Percentiles rank a stretch among this genome's conserved stretches.
These are phyloP conservation scores for Paraphaeosphaeria sporulosa DNA, from an alignment of 2,329 filamentous ascomycete genomes.

Conservation along the genomic window DNA sequence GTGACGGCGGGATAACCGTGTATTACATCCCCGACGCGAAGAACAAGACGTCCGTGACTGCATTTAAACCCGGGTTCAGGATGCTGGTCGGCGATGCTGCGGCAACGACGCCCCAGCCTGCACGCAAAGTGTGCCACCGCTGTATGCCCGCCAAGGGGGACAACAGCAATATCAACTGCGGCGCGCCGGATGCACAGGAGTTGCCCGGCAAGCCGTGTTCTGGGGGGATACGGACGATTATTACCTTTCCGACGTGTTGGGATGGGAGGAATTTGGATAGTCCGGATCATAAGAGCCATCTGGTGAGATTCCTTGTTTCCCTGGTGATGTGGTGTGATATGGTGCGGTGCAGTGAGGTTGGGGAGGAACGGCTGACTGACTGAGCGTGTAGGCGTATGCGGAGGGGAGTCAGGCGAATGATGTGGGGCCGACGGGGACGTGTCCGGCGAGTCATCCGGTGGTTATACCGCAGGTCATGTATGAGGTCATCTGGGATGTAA, in stretches of 20 bases:
- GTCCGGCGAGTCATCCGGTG: conserved; percentile 35
- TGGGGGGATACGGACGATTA: conserved; percentile 66
- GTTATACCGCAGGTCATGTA: conserved; percentile 42
- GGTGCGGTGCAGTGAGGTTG: too few species aligned
- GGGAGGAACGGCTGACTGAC: neutral
- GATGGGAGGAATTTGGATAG: conserved; percentile 67
- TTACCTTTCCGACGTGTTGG: conserved; percentile 79
- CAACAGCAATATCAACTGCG: conserved; percentile 33
- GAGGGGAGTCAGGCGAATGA: conserved; percentile 25
- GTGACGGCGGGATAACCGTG: conserved; percentile 35
- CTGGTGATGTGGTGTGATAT: too few species aligned
- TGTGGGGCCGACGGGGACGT: conserved; percentile 37
- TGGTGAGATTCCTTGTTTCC: neutral
- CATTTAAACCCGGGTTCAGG: conserved; percentile 65
- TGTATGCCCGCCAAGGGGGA: conserved; percentile 34
- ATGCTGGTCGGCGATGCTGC: conserved; percentile 25
- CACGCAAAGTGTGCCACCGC: conserved; percentile 34
- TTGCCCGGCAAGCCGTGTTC: conserved; percentile 54
- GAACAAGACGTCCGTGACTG: conserved; percentile 47
- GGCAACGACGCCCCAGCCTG: conserved; percentile 33
- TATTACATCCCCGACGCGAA: conserved; percentile 34
- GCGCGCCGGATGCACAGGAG: conserved; percentile 26
- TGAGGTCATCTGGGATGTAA: conserved; percentile 40
- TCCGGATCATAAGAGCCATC: conserved; percentile 60
- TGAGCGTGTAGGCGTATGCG: conserved; percentile 49